phyloP scores from a whole-genome alignment of 192 early-diverging fungal genomes.

The Linnemannia zychae region DNA sequence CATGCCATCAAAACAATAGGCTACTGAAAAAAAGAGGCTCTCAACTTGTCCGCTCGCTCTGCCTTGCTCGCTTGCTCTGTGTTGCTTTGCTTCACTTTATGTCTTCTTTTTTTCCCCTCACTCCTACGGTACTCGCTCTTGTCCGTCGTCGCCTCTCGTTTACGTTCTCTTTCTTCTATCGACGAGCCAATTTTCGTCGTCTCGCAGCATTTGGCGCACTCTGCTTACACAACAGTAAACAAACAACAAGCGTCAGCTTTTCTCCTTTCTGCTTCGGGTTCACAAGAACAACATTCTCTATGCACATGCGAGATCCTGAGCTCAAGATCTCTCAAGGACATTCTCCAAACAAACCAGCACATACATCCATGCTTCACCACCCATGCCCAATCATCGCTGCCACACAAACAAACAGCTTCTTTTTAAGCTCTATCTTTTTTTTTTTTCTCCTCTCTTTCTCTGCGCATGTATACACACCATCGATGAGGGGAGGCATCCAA shows the following conservation, averaged over 20 bases:
- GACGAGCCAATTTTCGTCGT: too few relatives aligned
- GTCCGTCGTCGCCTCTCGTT: too few relatives aligned
- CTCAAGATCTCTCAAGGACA: not conserved
- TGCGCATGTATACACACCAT: not conserved
- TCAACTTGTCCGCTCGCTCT: slow-evolving; percentile 4
- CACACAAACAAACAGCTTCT: not conserved
- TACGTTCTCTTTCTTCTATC: too few relatives aligned
- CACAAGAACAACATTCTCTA: not conserved
- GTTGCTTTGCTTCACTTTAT: not conserved
- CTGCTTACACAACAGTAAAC: not conserved
- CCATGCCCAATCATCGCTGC: not conserved
- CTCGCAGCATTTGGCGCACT: too few relatives aligned
- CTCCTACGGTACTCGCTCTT: too few relatives aligned
- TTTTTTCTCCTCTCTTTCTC: not conserved
- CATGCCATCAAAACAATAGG: not conserved
- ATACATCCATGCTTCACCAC: not conserved
- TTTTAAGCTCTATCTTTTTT: not conserved
- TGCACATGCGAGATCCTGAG: not conserved
- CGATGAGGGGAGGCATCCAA: not conserved
- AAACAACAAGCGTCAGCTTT: not conserved
- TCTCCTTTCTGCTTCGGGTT: not conserved
- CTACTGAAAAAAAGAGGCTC: slow-evolving; percentile 5
- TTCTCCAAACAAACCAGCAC: not conserved
- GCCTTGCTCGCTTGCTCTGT: not conserved
- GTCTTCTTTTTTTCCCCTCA: too few relatives aligned